Base-by-base conservation (phyloP, 2,329 filamentous ascomycete species). In the Aaosphaeria pasadenensis region DNA sequence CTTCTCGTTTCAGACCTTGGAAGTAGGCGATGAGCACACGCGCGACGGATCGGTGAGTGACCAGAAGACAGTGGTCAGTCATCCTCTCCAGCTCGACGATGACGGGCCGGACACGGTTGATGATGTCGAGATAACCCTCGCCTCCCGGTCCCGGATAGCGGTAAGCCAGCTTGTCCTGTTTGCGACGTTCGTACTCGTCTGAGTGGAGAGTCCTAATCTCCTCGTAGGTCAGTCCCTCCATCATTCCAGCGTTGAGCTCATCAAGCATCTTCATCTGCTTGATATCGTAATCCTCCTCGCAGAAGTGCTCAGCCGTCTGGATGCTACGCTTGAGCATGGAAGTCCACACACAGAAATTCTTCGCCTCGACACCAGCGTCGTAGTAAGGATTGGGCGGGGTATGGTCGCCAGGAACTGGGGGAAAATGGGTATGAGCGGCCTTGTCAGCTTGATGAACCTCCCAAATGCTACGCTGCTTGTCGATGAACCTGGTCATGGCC, bases 251-350 rank as follows among this genome's bases (percentile, higher is more conserved):
- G 60, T 97, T 95, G 43, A 99, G 83, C 72, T 99, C 94, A 64
- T 99, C 95, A 44, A 99, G 81, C 89, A 96, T 95, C 63, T 91
- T 88, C 90, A 92, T 96, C 58, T 95, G 89, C 75, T 99, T 99
- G 59, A 95, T 86, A 57, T 97, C 94, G 67, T 92, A 71, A 46
- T 96, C 89, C 24, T 97, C 92, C 55, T 97, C 94, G 57, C 95
- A 88, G 68, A 97, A 99, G 68, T 88, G 87, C 55, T 94, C 85
- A 0, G 88, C 91, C 1, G 91, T 95, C 64, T 96, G 85, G 44
- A 94, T 86, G 51, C 89, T 91, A 55, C 94, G 88, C 66, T 88
- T 87, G 54, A 99, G 82, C 92, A 97, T 97, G 2, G 89, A 95
- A 0, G 92, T 96, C 94, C 94, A 99, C 11, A 99, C 89, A 69